These are phyloP conservation scores for sunflower (Helianthus annuus) DNA, from an alignment of 129 eudicot genomes.

Conservation along the genomic window HanXRQr2.0-SUNRISE NC_035436.2:180410723-180411222, in stretches of 20 bases:
- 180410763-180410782: slow-evolving; percentile 39
- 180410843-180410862: slow-evolving; percentile 39
- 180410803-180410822: slow-evolving; percentile 43
- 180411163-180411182: slow-evolving; percentile 52
- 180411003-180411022: slow-evolving; percentile 38
- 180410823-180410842: slow-evolving; percentile 36
- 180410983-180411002: slow-evolving; percentile 40
- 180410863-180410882: slow-evolving; percentile 36
- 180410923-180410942: slow-evolving; percentile 37
- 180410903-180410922: slow-evolving; percentile 35
- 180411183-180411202: slow-evolving; percentile 41
- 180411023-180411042: slow-evolving; percentile 35
- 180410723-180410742: slow-evolving; percentile 21
- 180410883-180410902: slow-evolving; percentile 24
- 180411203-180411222: slow-evolving; percentile 33
- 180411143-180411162: slow-evolving; percentile 30
- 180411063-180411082: slow-evolving; percentile 28
- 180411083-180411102: slow-evolving; percentile 39
- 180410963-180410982: slow-evolving; percentile 37
- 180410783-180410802: slow-evolving; percentile 39
- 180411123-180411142: slow-evolving; percentile 50
- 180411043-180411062: slow-evolving; percentile 46
- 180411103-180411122: slow-evolving; percentile 44
- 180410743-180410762: slow-evolving; percentile 36
- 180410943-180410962: slow-evolving; percentile 40